Base-by-base conservation (phyloP, 345 rosid genomes). In the Lepidium africanum region DNA sequence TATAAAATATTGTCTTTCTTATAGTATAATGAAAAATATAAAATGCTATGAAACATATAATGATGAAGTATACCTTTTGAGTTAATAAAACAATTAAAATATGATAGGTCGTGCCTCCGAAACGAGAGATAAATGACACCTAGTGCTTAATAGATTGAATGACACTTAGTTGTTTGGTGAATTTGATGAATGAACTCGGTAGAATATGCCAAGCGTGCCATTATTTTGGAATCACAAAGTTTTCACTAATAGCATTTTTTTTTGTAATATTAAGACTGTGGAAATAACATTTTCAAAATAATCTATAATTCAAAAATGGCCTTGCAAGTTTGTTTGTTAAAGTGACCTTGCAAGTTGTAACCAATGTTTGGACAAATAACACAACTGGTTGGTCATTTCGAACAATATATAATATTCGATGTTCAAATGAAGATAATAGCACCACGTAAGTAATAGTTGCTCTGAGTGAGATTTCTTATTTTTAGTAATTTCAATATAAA, bases 71-170 rank as follows among this genome's bases (percentile, higher is more conserved):
- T 40, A 36, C 13, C 65, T 58, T 56, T 23, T 58, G 65, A 46
- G 33, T 48, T 11, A 25, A 49, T 8, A 4, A 46, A 23, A 2
- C 8, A 69, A 25, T 35, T 13, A 8, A 27, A 50, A 56, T 21
- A 45, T 2, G 52, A 13, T 70, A 49, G 37, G 51, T 41, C 6
- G 37, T 21, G 61, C 46, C 68, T 60, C 60, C 67, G 60, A 50
- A 70, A 50, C 37, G 12, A 50, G 67, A 69, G 12, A 59, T 59
- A 30, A 43, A 50, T 60, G 60, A 70, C 74, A 70, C 62, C 68
- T 70, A 59, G 7, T 48, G 25, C 30, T 32, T 25, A 11, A 10
- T 59, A 14, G 42, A 49, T 48, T 51, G 39, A n/a, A 51, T 41
- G 19, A 13, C 19, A 9, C 16, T 10, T 58, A 37, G 52, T 19